phyloP scores from a whole-genome alignment of 257 asterid genomes.

The Mentha longifolia region DNA sequence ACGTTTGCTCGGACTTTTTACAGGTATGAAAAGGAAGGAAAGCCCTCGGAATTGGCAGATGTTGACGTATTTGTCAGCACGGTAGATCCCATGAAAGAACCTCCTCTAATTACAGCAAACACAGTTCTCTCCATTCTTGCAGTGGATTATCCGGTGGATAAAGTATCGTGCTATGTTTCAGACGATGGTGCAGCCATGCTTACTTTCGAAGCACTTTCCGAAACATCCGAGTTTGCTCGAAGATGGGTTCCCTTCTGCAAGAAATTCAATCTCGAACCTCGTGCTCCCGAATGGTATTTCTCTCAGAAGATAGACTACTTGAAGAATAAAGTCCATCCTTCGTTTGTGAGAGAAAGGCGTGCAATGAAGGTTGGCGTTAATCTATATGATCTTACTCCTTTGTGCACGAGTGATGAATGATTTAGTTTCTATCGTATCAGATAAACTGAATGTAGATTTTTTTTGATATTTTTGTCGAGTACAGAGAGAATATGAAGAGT shows the following conservation, averaged over 20 bases:
- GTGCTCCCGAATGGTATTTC: conserved; percentile 27
- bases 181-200: conserved; percentile 28
- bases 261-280: conserved; percentile 12
- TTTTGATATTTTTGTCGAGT: conserved; percentile 19
- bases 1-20: conserved; percentile 9
- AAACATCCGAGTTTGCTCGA: conserved; percentile 20
- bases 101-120: conserved; percentile 20
- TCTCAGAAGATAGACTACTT: conserved; percentile 23
- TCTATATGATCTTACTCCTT: background rate
- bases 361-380: conserved; percentile 15
- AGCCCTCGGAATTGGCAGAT: conserved; percentile 11
- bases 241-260: conserved; percentile 26
- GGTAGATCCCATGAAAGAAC: conserved; percentile 24
- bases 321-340: conserved; percentile 25
- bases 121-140: conserved; percentile 25
- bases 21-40: conserved; percentile 23
- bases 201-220: conserved; percentile 21
- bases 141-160: conserved; percentile 20
- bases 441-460: conserved; percentile 3
- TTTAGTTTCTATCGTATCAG: background rate
- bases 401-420: background rate
- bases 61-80: conserved; percentile 23
- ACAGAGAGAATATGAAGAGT: conserved; percentile 94
- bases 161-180: conserved; percentile 18
- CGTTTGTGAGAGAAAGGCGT: conserved; percentile 23